These are phyloP conservation scores for Globisporangium irregulare DNA, from an alignment of 352 stramenopile species.

Conservation along the genomic window DNA sequence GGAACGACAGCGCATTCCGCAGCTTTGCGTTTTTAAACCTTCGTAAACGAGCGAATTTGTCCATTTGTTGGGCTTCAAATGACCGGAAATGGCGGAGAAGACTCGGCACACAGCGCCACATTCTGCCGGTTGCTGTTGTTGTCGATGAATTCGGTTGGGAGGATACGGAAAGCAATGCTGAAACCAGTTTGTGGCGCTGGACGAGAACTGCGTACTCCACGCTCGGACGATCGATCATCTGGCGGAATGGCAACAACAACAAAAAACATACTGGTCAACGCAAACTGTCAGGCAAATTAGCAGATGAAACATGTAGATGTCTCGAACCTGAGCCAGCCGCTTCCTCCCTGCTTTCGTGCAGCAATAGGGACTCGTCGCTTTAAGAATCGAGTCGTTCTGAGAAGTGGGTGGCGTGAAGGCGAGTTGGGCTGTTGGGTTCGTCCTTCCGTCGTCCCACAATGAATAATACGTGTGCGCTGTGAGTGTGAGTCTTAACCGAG, in stretches of 20 bases:
- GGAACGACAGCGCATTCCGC: neutral
- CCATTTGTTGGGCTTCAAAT: neutral
- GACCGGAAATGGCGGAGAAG: constrained; percentile 8
- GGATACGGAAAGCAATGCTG: constrained; percentile 15
- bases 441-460: neutral
- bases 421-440: constrained; percentile 8
- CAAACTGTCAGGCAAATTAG: neutral
- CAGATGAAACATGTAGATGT: neutral
- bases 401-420: neutral
- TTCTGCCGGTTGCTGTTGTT: neutral
- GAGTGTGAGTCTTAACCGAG: neutral
- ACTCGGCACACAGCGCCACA: neutral
- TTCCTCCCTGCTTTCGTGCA: constrained; percentile 3
- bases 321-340: constrained; percentile 4
- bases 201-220: constrained; percentile 13
- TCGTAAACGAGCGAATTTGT: neutral
- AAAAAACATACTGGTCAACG: neutral
- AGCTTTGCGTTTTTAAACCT: neutral
- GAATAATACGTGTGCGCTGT: neutral
- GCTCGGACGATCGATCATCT: constrained; percentile 29
- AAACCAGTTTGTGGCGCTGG: constrained; percentile 22
- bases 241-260: neutral
- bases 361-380: neutral
- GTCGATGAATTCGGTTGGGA: neutral
- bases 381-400: neutral